phyloP scores from a whole-genome alignment of 352 stramenopile species.

The Phytopythium aichiense region DNA sequence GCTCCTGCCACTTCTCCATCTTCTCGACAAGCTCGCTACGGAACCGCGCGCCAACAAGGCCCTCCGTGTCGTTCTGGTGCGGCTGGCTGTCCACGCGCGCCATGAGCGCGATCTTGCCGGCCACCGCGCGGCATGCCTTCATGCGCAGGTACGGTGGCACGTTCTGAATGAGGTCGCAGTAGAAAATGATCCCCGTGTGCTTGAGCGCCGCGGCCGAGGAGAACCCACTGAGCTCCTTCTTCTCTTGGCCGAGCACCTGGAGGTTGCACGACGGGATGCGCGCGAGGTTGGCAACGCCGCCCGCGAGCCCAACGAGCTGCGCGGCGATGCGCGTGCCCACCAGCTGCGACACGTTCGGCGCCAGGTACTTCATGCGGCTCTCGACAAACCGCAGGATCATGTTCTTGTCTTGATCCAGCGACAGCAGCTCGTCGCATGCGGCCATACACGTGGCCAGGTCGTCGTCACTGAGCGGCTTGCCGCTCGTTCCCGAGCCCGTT shows the following conservation, averaged over 20 bases:
- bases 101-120: conserved; percentile 88
- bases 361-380: conserved; percentile 89
- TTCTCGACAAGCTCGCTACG: conserved; percentile 90
- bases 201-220: conserved; percentile 76
- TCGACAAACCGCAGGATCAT: conserved; percentile 92
- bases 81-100: conserved; percentile 92
- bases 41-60: conserved; percentile 80
- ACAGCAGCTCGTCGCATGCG: conserved; percentile 85
- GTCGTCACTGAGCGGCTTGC: conserved; percentile 63
- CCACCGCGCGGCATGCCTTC: conserved; percentile 93
- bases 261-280: conserved; percentile 98
- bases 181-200: conserved; percentile 93
- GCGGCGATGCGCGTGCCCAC: conserved; percentile 94
- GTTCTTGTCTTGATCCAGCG: conserved; percentile 81
- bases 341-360: conserved; percentile 92
- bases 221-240: conserved; percentile 89
- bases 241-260: conserved; percentile 94
- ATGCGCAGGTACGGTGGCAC: conserved; percentile 90
- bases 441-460: conserved; percentile 75
- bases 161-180: conserved; percentile 91
- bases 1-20: conserved; percentile 97
- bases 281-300: conserved; percentile 91
- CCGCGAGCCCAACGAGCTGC: conserved; percentile 92
- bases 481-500: conserved; percentile 88
- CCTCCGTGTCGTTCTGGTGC: conserved; percentile 59